These are phyloP conservation scores for Vachellia pachyceras DNA, from an alignment of 306 rosid genomes.

Conservation along the genomic window DNA sequence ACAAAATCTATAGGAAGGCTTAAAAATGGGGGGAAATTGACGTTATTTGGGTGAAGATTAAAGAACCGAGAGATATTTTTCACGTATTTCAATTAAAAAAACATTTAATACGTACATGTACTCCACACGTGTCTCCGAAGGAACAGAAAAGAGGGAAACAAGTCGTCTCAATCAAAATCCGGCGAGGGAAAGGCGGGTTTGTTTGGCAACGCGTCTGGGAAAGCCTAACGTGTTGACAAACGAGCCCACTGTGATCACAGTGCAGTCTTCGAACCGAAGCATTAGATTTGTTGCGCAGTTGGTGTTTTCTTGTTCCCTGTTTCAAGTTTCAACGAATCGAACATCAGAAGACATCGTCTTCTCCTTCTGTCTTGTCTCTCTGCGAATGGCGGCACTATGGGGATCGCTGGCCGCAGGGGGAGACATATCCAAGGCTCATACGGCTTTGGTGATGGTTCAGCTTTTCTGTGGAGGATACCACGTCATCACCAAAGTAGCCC, in stretches of 20 bases:
- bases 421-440: slow-evolving; percentile 73
- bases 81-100: no score
- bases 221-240: no score
- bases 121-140: neutral
- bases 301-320: neutral
- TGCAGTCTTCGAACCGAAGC: slow-evolving; percentile 9
- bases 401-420: slow-evolving; percentile 35
- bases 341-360: slow-evolving; percentile 2
- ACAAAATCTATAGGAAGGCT: no score
- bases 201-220: no score
- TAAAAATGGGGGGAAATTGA: no score
- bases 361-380: neutral
- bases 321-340: slow-evolving; percentile 15
- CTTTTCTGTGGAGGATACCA: slow-evolving; percentile 85
- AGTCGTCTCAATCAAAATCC: neutral
- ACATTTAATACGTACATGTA: neutral
- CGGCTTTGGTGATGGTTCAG: slow-evolving; percentile 78
- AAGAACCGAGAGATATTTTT: no score
- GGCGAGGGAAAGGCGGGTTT: neutral
- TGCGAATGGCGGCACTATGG: slow-evolving; percentile 45
- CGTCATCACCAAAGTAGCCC: slow-evolving; percentile 88
- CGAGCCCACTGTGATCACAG: no score
- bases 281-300: neutral
- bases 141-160: neutral
- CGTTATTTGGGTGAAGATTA: no score